Conservation (phyloP, 805 yeast species). For the Candida coleopterorum region DNA sequence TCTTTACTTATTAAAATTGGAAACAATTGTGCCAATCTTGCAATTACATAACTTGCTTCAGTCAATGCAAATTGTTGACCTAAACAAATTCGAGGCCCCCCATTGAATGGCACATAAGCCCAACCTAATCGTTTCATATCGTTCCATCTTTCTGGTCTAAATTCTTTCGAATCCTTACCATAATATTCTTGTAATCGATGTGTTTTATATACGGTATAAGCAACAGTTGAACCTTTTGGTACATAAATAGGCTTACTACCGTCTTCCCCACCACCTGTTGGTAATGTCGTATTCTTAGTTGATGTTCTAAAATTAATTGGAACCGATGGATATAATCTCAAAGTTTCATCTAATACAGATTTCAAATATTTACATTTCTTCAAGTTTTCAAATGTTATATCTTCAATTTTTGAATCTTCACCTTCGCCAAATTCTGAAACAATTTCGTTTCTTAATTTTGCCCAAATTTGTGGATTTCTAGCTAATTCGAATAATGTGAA, state of each 20-base stretch:
- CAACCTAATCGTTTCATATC: slow-evolving; percentile 34
- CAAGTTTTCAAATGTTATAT: slow-evolving; percentile 29
- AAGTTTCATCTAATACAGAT: slow-evolving; percentile 25
- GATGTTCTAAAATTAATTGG: slow-evolving; percentile 30
- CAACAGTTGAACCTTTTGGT: slow-evolving; percentile 39
- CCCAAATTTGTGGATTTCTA: slow-evolving; percentile 26
- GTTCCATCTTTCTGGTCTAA: slow-evolving; percentile 48
- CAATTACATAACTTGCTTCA: slow-evolving; percentile 43
- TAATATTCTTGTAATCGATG: slow-evolving; percentile 37
- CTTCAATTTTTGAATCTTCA: slow-evolving; percentile 17
- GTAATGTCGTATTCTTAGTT: slow-evolving; percentile 28
- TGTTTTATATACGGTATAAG: slow-evolving; percentile 35
- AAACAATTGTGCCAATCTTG: slow-evolving; percentile 28
- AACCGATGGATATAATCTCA: slow-evolving; percentile 33
- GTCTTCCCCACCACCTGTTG: slow-evolving; percentile 37
- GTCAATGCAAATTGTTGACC: slow-evolving; percentile 56
- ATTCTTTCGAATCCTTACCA: slow-evolving; percentile 43
- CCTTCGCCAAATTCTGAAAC: slow-evolving; percentile 22
- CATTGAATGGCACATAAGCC: slow-evolving; percentile 51
- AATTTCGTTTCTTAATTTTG: slow-evolving; percentile 24
- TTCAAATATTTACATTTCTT: slow-evolving; percentile 32
- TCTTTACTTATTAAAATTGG: slow-evolving; percentile 18
- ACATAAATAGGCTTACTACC: slow-evolving; percentile 33
- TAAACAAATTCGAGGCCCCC: slow-evolving; percentile 52
- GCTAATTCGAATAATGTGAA: slow-evolving; percentile 29